phyloP scores from a whole-genome alignment of 768 basidiomycete genomes.

The Gloeopeniophorella convolvens region DNA sequence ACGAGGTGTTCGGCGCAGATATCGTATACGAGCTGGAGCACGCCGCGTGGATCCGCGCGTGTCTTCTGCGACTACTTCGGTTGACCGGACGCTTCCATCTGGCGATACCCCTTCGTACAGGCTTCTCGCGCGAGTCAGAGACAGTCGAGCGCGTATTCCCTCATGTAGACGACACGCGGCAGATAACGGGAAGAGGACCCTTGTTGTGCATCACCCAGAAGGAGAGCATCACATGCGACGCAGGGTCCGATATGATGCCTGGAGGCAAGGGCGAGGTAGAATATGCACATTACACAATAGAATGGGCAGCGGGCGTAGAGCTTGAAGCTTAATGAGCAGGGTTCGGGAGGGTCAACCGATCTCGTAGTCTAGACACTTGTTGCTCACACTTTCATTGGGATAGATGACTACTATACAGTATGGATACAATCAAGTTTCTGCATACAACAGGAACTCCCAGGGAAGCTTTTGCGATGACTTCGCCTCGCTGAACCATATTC shows the following conservation, averaged over 20 bases:
- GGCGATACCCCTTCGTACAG: conserved; percentile 67
- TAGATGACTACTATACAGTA: no score
- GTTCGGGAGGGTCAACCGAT: conserved; percentile 11
- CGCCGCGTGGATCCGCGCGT: conserved; percentile 39
- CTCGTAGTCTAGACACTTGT: no score
- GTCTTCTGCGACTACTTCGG: conserved; percentile 35
- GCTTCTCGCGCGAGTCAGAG: conserved; percentile 52
- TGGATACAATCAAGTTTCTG: conserved; percentile 10
- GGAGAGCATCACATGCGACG: conserved; percentile 51
- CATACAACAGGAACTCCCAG: conserved; percentile 74
- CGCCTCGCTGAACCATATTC: conserved; percentile 68
- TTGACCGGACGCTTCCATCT: conserved; percentile 52
- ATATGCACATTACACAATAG: conserved; percentile 68
- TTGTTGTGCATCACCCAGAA: conserved; percentile 45
- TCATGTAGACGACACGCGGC: conserved; percentile 11
- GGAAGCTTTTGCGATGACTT: conserved; percentile 43
- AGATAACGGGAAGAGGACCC: background rate
- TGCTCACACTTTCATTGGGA: no score
- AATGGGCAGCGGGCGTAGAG: conserved; percentile 40
- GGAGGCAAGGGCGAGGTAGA: conserved; percentile 46
- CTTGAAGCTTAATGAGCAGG: background rate
- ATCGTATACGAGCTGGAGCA: conserved; percentile 48
- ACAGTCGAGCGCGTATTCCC: conserved; percentile 54
- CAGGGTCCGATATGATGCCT: conserved; percentile 22
- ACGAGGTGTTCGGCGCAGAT: conserved; percentile 48